Base-by-base conservation (phyloP, 176 grass and related monocot genomes). In the Avena atlantica region DNA sequence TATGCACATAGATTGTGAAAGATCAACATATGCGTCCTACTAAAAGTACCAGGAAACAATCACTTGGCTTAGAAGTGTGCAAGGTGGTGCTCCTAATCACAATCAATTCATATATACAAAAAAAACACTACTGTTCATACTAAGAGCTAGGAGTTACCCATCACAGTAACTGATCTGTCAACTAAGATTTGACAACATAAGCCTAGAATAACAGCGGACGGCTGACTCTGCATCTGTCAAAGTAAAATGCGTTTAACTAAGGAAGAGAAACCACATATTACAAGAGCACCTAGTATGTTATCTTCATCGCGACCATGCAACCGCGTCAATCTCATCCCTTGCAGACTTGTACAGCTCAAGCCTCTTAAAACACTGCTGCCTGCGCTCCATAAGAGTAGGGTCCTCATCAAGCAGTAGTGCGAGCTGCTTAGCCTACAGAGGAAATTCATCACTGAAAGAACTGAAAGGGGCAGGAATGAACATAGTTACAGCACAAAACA, bases 311-410 rank as follows among this genome's bases (percentile, higher is more conserved):
- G 83, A 86, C 90, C 90, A 98, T 68, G 96, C 86, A 9, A 96
- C 88, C 1, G 92, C 77, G 72, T 96, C 96, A 60, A 98, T 96
- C 84, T 98, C 96, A 84, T 98, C 88, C 80, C 92, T 92, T 17
- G 96, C 96, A 53, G 92, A 92, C 83, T 95, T 98, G 65, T 98
- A 96, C 76, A 98, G 74, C 81, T 98, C 92, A 84, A 96, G 92
- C 66, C 90, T 95, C 65, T 92, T 96, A 64, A 87, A 90, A 24
- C 94, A 96, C 49, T 92, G 93, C 82, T 83, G 81, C 85, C 96
- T 91, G 59, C 90, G 91, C 76, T 94, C 96, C 96, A 98, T 96
- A 61, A 98, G 84, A 14, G 92, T 81, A 55, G 93, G 92, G 83
- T 98, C 93, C 89, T 98, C 96, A 73, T 98, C 96, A 72, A 98